Conservation (phyloP, 805 yeast species). For the Barnettozyma salicaria region DNA sequence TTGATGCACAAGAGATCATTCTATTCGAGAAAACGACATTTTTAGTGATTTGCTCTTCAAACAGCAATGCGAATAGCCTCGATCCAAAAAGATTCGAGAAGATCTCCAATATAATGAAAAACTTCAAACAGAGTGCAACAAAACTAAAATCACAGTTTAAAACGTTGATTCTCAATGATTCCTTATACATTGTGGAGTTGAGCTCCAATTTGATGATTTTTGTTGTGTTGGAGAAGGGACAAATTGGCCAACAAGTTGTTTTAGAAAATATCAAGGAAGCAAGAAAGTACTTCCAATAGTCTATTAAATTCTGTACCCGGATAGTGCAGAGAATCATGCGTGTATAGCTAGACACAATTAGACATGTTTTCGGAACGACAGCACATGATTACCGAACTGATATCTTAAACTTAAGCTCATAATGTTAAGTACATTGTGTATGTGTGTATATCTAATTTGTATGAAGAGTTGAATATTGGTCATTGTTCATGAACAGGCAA, state of each 20-base stretch:
- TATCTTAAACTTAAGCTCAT: background rate
- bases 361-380: too few relatives aligned
- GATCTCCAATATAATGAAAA: slow-evolving; percentile 87
- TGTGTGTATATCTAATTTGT: background rate
- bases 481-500: background rate
- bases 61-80: slow-evolving; percentile 32
- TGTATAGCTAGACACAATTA: too few relatives aligned
- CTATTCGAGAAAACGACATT: slow-evolving; percentile 92
- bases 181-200: slow-evolving; percentile 45
- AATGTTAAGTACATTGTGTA: background rate
- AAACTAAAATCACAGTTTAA: slow-evolving; percentile 82
- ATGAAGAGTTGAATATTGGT: background rate
- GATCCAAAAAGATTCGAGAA: slow-evolving; percentile 95
- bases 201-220: slow-evolving; percentile 58
- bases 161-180: slow-evolving; percentile 62
- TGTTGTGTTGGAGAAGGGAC: slow-evolving; percentile 42
- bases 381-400: background rate
- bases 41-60: slow-evolving; percentile 44
- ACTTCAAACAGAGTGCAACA: slow-evolving; percentile 87
- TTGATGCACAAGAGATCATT: slow-evolving; percentile 85
- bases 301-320: too few relatives aligned
- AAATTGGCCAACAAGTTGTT: slow-evolving; percentile 35
- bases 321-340: too few relatives aligned
- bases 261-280: slow-evolving; percentile 55
- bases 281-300: slow-evolving; percentile 45